Conservation (phyloP, 2,329 filamentous ascomycete species). For the Tetracladium maxilliforme region DNA sequence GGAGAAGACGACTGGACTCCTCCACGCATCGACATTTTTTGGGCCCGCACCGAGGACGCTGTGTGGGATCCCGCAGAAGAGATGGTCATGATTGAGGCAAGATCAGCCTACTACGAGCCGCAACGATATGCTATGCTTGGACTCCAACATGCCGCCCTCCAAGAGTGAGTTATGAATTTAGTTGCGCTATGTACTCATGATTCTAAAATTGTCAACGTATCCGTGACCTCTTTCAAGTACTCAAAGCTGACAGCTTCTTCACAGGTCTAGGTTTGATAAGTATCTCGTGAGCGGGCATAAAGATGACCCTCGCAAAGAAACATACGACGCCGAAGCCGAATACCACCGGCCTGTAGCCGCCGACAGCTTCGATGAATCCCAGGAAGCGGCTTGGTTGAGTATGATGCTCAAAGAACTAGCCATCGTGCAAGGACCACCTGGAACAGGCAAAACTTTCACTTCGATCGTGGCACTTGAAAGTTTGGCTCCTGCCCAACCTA, state of each 20-base stretch:
- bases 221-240: too few relatives aligned
- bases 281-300: constrained; percentile 5
- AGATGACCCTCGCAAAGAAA: constrained; percentile 18
- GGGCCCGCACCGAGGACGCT: constrained; percentile 42
- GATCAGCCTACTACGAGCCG: constrained; percentile 63
- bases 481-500: constrained; percentile 33
- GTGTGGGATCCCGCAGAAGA: constrained; percentile 54
- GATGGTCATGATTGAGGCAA: constrained; percentile 68
- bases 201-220: too few relatives aligned
- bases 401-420: constrained; percentile 61
- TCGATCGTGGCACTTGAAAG: constrained; percentile 59
- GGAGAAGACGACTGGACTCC: constrained; percentile 51
- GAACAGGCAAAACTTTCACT: constrained; percentile 69
- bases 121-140: constrained; percentile 57
- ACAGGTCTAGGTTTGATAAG: background rate
- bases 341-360: constrained; percentile 32
- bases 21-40: constrained; percentile 64
- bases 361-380: constrained; percentile 50
- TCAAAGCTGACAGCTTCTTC: background rate
- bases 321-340: constrained; percentile 38
- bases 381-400: constrained; percentile 49
- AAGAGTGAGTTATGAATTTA: constrained; percentile 38
- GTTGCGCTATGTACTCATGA: too few relatives aligned
- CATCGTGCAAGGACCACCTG: constrained; percentile 64
- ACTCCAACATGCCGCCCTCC: too few relatives aligned